phyloP scores from a whole-genome alignment of 2,329 filamentous ascomycete species.

The Exophiala aquamarina region DNA sequence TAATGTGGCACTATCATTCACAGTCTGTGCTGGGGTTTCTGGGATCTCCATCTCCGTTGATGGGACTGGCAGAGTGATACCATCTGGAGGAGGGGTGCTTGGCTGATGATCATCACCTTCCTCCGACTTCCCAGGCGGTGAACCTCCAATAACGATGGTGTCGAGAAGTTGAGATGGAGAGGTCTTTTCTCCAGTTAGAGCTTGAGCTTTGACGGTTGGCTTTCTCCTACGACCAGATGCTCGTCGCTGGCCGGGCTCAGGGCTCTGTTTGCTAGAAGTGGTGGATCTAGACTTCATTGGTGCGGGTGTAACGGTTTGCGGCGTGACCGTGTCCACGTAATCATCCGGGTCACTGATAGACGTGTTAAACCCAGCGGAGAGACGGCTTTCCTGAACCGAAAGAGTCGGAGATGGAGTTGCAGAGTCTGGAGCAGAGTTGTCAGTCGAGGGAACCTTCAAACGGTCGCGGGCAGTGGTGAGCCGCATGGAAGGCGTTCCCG shows the following conservation, averaged over 20 bases:
- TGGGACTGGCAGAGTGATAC: too few species aligned
- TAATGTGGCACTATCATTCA: constrained; percentile 1
- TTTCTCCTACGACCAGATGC: constrained; percentile 20
- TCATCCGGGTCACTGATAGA: constrained; percentile 18
- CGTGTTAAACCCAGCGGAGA: constrained; percentile 6
- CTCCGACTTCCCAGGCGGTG: not conserved
- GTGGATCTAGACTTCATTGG: constrained; percentile 12
- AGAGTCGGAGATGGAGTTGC: constrained; percentile 9
- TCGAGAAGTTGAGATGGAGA: constrained; percentile 13
- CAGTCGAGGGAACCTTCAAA: constrained; percentile 4
- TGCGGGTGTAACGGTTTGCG: constrained; percentile 14
- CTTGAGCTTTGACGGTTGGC: constrained; percentile 23
- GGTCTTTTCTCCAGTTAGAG: constrained; percentile 10
- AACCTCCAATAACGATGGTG: constrained; percentile 15
- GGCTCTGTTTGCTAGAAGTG: not conserved
- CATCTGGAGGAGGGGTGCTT: not conserved
- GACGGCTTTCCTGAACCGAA: constrained; percentile 8
- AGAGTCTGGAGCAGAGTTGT: constrained; percentile 1
- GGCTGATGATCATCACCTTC: not conserved
- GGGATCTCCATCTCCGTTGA: constrained; percentile 1
- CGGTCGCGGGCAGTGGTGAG: not conserved
- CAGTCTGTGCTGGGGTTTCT: not conserved
- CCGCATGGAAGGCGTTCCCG: constrained; percentile 14
- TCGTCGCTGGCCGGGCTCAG: constrained; percentile 5
- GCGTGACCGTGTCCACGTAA: constrained; percentile 9